Percentiles rank a stretch among this genome's conserved stretches.
phyloP scores from a whole-genome alignment of 208 protist genomes.

The Leishmania martiniquensis region DNA sequence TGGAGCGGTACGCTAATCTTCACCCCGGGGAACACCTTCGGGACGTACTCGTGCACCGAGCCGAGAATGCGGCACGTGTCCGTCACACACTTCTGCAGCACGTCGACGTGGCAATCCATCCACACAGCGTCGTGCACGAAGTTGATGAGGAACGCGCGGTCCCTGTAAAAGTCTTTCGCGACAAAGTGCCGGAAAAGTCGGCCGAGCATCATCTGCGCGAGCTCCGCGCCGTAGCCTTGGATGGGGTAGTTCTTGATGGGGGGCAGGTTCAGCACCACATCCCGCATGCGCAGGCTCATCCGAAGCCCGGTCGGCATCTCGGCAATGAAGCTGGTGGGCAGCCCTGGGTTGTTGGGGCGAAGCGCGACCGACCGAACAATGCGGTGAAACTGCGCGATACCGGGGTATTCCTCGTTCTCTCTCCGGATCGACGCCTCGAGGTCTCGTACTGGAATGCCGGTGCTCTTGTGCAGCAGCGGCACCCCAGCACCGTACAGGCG shows the following conservation, averaged over 20 bases:
- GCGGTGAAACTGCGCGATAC: constrained; percentile 74
- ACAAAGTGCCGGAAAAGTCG: constrained; percentile 78
- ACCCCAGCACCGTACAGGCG: constrained; percentile 88
- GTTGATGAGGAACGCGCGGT: constrained; percentile 78
- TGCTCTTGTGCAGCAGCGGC: constrained; percentile 83
- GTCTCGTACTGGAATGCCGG: constrained; percentile 77
- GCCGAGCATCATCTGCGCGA: constrained; percentile 92
- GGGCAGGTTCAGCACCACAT: constrained; percentile 81
- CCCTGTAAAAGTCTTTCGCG: constrained; percentile 60
- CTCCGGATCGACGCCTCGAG: constrained; percentile 65
- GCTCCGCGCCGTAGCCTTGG: constrained; percentile 87
- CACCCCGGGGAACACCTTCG: constrained; percentile 73
- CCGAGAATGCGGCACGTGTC: constrained; percentile 67
- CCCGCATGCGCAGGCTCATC: constrained; percentile 74
- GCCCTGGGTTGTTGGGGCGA: constrained; percentile 79
- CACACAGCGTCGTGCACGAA: constrained; percentile 93
- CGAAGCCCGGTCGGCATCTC: constrained; percentile 87
- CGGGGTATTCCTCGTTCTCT: constrained; percentile 82
- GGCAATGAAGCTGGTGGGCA: constrained; percentile 78
- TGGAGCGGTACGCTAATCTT: constrained; percentile 64
- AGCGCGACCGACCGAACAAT: constrained; percentile 72
- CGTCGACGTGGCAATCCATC: constrained; percentile 88
- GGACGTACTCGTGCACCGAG: constrained; percentile 76
- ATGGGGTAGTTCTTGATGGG: constrained; percentile 92
- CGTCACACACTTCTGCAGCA: constrained; percentile 63